Base-by-base conservation (phyloP, 805 yeast genomes). In the Danielia reshetovae region DNA sequence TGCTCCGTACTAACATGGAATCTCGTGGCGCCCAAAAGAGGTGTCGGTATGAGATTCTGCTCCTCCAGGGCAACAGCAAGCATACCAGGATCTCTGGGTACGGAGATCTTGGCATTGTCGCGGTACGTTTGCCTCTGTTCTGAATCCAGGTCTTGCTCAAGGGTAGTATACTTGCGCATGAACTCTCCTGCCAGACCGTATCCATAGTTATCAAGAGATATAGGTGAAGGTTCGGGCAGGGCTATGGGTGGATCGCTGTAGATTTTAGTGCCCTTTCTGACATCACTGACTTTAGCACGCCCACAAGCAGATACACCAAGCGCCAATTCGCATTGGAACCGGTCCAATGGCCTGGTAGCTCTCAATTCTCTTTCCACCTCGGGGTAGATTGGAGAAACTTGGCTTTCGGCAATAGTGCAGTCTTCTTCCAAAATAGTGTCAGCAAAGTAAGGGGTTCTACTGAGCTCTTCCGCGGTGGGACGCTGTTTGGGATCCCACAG, bases 401-500 rank as follows among this genome's bases (percentile, higher is more conserved):
- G n/a, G n/a, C n/a, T n/a, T n/a, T n/a, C n/a, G n/a, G n/a, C n/a
- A n/a, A n/a, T n/a, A n/a, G n/a, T n/a, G 16, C 17, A 16, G 7
- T 32, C 34, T 5, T 32, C 32, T 2, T 27, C 15, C 22, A 35
- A 23, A 15, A 43, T 26, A 2, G 81, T 66, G 12, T 66, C 65
- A 32, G 59, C 57, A 55, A 84, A 84, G 53, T 77, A 84, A 0
- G 70, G 60, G 74, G 75, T 64, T 11, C 57, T 32, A 39, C 77
- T 62, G 19, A 84, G 45, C 7, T 57, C 57, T 1, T 65, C 64
- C 2, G 73, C 81, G 24, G 72, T 70, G 0, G 76, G 71, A 45
- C 94, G 68, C n/a, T 57, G 52, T n/a, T 59, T 56, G 2, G 96
- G 94, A 57, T 86, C 80, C 96, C 96, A 88, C 32, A 70, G 62